phyloP scores from a whole-genome alignment of 1,139 yeast genomes.

The Yamadazyma taylorii region DNA sequence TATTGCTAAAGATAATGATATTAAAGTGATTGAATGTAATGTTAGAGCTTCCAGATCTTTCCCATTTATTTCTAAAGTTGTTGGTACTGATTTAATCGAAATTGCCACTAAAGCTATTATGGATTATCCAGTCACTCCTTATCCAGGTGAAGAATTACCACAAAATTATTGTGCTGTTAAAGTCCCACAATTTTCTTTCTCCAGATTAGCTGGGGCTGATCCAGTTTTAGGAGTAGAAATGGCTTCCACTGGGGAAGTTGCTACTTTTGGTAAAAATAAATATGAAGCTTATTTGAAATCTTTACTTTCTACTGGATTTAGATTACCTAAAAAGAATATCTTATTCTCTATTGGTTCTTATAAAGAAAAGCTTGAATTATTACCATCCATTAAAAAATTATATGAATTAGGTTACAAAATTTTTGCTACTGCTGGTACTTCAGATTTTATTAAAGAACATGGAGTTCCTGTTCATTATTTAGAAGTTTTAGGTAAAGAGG shows the following conservation, averaged over 20 bases:
- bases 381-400: conserved; percentile 83
- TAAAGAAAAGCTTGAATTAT: conserved; percentile 91
- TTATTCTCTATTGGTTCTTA: conserved; percentile 94
- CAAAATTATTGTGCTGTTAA: conserved; percentile 95
- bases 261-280: conserved; percentile 93
- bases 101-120: conserved; percentile 96
- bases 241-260: conserved; percentile 99
- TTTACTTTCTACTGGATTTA: conserved; percentile 91
- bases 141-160: conserved; percentile 86
- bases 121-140: conserved; percentile 85
- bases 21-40: conserved; percentile 97
- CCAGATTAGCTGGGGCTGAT: conserved; percentile 97
- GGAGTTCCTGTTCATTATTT: conserved; percentile 91
- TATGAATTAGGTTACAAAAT: conserved; percentile 83
- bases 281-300: conserved; percentile 97
- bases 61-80: conserved; percentile 98
- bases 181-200: conserved; percentile 97
- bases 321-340: conserved; percentile 91
- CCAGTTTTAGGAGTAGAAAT: conserved; percentile 98
- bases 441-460: conserved; percentile 96
- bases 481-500: conserved; percentile 76
- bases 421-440: conserved; percentile 98
- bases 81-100: conserved; percentile 95
- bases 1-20: conserved; percentile 84
- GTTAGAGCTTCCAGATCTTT: conserved; percentile 98